Evolutionary conservation across 257 asterid genomes (phyloP).

Genomic region (Parsonsia alboflavescens): DNA sequence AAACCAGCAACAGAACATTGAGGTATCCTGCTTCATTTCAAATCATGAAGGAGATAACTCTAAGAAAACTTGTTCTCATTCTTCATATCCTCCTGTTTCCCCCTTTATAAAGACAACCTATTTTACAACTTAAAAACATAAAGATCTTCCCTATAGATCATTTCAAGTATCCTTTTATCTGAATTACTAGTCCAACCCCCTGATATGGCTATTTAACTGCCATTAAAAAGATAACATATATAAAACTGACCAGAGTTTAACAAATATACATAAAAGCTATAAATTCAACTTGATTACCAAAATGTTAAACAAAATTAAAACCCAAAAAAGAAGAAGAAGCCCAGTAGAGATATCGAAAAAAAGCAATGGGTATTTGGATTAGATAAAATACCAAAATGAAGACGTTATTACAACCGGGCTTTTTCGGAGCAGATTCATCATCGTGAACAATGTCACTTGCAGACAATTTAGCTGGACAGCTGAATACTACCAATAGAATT

Average conservation of each 20-base stretch:
- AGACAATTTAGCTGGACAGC: conserved; percentile 32
- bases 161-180: neutral
- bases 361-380: neutral
- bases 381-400: conserved; percentile 60
- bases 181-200: neutral
- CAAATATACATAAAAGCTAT: neutral
- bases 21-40: neutral
- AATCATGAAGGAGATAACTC: neutral
- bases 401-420: conserved; percentile 87
- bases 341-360: too few relatives aligned
- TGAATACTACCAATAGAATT: conserved; percentile 30
- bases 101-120: neutral
- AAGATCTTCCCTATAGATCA: neutral
- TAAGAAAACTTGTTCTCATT: neutral
- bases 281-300: neutral
- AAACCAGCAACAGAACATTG: neutral
- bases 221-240: neutral
- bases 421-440: conserved; percentile 46
- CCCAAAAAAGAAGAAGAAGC: neutral
- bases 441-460: conserved; percentile 84
- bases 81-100: neutral
- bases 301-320: neutral
- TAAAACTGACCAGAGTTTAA: neutral
- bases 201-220: neutral
- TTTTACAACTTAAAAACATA: neutral